Base-by-base conservation (phyloP, 768 basidiomycete genomes). In the Pisolithus albus region DNA sequence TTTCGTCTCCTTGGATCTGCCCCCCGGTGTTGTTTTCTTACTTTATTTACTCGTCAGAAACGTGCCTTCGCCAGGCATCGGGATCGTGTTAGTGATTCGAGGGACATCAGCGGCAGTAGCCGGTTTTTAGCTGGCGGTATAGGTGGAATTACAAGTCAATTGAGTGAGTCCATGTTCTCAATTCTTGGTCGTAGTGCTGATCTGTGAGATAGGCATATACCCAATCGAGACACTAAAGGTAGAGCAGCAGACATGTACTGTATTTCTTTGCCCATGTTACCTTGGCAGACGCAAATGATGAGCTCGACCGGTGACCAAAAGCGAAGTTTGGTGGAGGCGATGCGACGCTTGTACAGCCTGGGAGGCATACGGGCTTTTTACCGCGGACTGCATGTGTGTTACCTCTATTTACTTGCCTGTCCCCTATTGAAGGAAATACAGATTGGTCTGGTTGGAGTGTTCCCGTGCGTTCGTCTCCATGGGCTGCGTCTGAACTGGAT, bases 191-290 rank as follows among this genome's bases (percentile, higher is more conserved):
- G 47, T 23, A 38, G 37, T 57, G 38, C 52, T 70, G 58, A 50
- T 53, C 52, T 15, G 49, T 21, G 45, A 56, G 21, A 10, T 59
- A 92, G 92, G 89, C 55, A 97, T 97, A 70, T 97, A 96, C 69
- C 93, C 94, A 1, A 83, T 97, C 59, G 96, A 98, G 69, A 97
- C 95, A 2, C 71, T 98, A 49, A 98, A 99, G 79, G 89, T 86
- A 59, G 28, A 59, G 49, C 23, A 18, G 7, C 45, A 46, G 7
- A 30, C 36, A 18, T 38, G n/a, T 34, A 37, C 49, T 13, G 37
- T 47, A 26, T 15, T 47, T 23, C 39, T 10, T 36, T 16, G 30
- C 43, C 51, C 23, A 48, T 49, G 52, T 30, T 49, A 37, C 40
- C 50, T 41, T 52, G 32, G 11, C 53, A 79, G 84, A 98, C 95